Percentiles rank a stretch among this genome's conserved stretches.
Conservation (phyloP, 345 rosid species). For the Pelargonium nanum region DNA sequence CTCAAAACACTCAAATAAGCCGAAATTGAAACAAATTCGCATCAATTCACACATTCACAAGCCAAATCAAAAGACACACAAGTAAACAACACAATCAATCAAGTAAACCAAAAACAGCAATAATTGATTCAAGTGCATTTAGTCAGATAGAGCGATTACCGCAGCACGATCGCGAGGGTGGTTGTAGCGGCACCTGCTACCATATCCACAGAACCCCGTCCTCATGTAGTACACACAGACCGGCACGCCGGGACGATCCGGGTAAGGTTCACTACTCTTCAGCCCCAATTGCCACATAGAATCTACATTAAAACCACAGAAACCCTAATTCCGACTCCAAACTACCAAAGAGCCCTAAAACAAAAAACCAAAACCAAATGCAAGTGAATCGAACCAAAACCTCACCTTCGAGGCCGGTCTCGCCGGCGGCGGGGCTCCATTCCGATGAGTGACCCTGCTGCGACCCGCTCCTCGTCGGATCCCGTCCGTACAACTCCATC, state of each 20-base stretch:
- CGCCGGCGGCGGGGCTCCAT: conserved; percentile 51
- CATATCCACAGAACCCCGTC: conserved; percentile 79
- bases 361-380: conserved; percentile 8
- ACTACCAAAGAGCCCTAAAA: background rate
- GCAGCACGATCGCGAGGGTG: conserved; percentile 71
- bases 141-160: conserved; percentile 32
- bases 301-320: conserved; percentile 34
- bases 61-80: background rate
- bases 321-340: conserved; percentile 4
- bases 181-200: conserved; percentile 85
- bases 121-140: background rate
- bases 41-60: background rate
- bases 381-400: conserved; percentile 14
- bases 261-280: conserved; percentile 48
- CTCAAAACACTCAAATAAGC: background rate
- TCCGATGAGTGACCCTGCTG: conserved; percentile 29
- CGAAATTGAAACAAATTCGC: background rate
- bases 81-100: conserved; percentile 5
- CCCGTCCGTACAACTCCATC: background rate
- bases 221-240: conserved; percentile 73
- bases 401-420: conserved; percentile 63
- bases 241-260: conserved; percentile 63
- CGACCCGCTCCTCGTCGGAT: conserved; percentile 16
- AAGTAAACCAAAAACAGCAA: background rate
- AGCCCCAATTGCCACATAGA: conserved; percentile 58